Evolutionary conservation across 208 protist genomes (phyloP).

Genomic region (Trypanosomatidae sp.): DNA sequence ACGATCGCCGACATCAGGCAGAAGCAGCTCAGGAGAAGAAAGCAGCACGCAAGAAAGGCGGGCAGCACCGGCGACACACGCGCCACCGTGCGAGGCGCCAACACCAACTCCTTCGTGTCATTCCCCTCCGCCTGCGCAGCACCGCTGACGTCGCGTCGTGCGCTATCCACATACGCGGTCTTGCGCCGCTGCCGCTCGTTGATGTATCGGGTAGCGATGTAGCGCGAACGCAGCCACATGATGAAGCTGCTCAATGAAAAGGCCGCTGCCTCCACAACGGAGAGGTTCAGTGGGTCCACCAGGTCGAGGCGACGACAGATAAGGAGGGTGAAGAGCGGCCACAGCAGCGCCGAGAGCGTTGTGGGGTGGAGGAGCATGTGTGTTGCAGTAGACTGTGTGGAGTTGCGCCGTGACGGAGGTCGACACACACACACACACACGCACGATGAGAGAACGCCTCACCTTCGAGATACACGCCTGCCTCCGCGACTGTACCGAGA

Average conservation of each 20-base stretch:
- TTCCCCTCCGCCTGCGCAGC: constrained; percentile 1
- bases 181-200: constrained; percentile 30
- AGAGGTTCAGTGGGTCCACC: constrained; percentile 16
- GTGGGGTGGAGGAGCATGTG: too few relatives aligned
- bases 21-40: constrained; percentile 19
- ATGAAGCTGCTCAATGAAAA: constrained; percentile 23
- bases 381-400: too few relatives aligned
- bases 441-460: too few relatives aligned
- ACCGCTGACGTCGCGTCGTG: constrained; percentile 18
- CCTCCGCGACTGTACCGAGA: too few relatives aligned
- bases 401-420: too few relatives aligned
- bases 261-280: constrained; percentile 30
- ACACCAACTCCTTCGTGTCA: not conserved
- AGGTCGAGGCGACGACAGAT: not conserved
- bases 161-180: too few relatives aligned
- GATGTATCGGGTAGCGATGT: constrained; percentile 48
- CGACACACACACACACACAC: too few relatives aligned
- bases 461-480: too few relatives aligned
- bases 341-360: constrained; percentile 7
- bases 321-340: constrained; percentile 16
- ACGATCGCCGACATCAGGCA: constrained; percentile 21
- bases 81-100: constrained; percentile 31
- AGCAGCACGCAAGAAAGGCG: constrained; percentile 36
- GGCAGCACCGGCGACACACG: constrained; percentile 39
- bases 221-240: constrained; percentile 53